phyloP scores from a whole-genome alignment of 23 red algal species.

The Chondrus crispus region DNA sequence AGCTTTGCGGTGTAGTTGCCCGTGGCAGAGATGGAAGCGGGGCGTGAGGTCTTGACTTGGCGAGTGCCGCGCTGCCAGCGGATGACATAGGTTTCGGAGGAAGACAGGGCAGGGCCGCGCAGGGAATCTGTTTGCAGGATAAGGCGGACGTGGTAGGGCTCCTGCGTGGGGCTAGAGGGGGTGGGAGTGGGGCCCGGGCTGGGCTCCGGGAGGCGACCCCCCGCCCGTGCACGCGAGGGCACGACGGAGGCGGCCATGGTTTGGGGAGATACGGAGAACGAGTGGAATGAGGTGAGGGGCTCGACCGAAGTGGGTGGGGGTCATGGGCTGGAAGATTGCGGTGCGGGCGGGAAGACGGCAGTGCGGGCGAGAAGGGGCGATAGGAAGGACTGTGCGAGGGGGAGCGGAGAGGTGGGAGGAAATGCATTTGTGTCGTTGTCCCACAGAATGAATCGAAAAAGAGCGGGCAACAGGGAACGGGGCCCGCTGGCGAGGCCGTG shows the following conservation, averaged over 20 bases:
- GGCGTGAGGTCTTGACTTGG: conserved; percentile 12
- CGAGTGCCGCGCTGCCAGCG: conserved; percentile 42
- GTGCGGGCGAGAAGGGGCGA: background rate
- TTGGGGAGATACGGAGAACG: too few species aligned
- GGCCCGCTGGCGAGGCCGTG: too few species aligned
- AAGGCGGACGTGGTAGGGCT: conserved; percentile 7
- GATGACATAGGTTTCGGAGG: conserved; percentile 34
- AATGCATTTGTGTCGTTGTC: too few species aligned
- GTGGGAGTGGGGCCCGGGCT: too few species aligned
- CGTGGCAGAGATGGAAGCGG: conserved; percentile 1
- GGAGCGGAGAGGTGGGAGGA: background rate
- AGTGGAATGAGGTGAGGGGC: background rate
- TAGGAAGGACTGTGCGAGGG: background rate
- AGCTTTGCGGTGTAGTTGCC: conserved; percentile 15
- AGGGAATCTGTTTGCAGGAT: conserved; percentile 4
- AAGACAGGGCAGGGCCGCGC: conserved; percentile 11
- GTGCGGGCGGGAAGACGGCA: background rate
- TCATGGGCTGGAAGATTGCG: background rate
- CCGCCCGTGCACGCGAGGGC: conserved; percentile 37
- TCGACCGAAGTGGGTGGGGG: background rate
- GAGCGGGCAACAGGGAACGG: too few species aligned
- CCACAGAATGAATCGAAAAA: too few species aligned
- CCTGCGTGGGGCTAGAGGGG: background rate
- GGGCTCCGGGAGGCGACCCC: conserved; percentile 1
- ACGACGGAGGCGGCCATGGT: conserved; percentile 37